Evolutionary conservation across 2,329 filamentous ascomycete species (phyloP), one percentile per base, ranked within the genome.

Genomic region (Aureobasidium melanogenum): DNA sequence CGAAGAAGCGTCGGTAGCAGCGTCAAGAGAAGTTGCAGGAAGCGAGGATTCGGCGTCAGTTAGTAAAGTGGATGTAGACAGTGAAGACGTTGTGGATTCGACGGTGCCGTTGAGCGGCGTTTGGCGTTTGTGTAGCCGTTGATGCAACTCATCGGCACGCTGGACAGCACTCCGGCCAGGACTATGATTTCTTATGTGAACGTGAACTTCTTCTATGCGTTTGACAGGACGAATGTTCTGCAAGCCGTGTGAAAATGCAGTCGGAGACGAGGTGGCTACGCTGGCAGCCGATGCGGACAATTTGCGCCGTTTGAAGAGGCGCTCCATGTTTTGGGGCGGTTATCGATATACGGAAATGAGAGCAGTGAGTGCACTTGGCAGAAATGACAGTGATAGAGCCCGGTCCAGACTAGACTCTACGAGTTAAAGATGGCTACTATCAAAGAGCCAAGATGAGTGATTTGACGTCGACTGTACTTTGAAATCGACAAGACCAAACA

Each of bases 251-350:
- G 62, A 59, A 28, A 47, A 63, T 17, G 59, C 63, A 38, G 63
- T 58, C 60, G 63, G 64, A 48, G 61, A 24, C 41, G 41, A n/a
- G n/a, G 47, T 17, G 54, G 36, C 28, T 46, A 14, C 19, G 28
- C n/a, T 50, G 54, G 19, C 17, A 67, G 67, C 52, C 66, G 70
- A 61, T 65, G 67, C 67, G 32, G 69, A 68, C 66, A 66, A 51
- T 61, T 62, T 64, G 57, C 65, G 63, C 43, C 65, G 63, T 68
- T 63, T 66, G 63, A 57, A 67, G 57, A 60, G 67, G 61, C 57
- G 60, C 66, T 73, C 72, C 73, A 75, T 75, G 63, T 14, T 59
- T 26, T 32, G 14, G 54, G 30, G 43, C 41, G 32, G 41, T 41
- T 59, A 59, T 59, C 44, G 44, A 50, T 59, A 59, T 24, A 38